Conservation (phyloP, 1,139 yeast species). For the Pneumocystis sp. region DNA sequence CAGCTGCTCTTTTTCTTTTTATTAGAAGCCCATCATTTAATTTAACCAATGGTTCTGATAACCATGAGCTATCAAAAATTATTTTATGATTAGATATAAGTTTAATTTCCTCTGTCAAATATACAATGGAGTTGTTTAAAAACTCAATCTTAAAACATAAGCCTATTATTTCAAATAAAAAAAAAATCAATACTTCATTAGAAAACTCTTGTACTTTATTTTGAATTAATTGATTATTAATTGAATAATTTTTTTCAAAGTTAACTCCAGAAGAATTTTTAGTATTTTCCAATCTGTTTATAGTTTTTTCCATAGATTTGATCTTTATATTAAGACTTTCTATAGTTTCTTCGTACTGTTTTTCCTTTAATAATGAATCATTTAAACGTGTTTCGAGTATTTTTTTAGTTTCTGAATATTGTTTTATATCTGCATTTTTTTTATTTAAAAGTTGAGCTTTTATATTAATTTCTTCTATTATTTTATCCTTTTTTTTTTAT, state of each 20-base stretch:
- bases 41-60: background rate
- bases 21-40: background rate
- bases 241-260: background rate
- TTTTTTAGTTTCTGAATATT: background rate
- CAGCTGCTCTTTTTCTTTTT: background rate
- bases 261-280: background rate
- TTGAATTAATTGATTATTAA: background rate
- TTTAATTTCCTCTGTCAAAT: background rate
- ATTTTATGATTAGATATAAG: background rate
- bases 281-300: background rate
- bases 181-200: background rate
- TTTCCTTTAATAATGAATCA: background rate
- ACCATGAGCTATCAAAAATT: background rate
- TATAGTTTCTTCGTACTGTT: conserved; percentile 2
- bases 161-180: background rate
- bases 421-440: conserved; percentile 1
- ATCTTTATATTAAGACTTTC: conserved; percentile 1
- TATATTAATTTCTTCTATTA: conserved; percentile 13
- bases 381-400: conserved; percentile 1
- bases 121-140: background rate
- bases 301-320: background rate
- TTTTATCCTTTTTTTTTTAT: conserved; percentile 7
- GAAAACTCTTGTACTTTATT: background rate
- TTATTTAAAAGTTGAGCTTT: conserved; percentile 10
- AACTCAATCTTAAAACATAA: background rate